phyloP scores from a whole-genome alignment of 2,329 filamentous ascomycete species.

The Colletotrichum destructivum region DNA sequence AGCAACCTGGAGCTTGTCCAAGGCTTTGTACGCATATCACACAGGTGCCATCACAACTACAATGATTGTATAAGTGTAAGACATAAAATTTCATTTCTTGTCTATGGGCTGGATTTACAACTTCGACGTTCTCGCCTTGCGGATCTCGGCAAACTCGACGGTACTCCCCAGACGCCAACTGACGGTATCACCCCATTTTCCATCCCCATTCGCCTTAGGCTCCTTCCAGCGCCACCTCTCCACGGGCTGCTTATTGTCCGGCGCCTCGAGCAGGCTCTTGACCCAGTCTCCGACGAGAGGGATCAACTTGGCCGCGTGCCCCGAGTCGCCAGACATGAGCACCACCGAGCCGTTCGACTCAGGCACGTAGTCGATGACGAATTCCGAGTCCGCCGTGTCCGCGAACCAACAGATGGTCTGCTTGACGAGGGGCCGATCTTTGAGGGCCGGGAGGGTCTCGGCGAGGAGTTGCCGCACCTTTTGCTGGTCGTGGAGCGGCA shows the following conservation, averaged over 20 bases:
- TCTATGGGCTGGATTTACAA: conserved; percentile 2
- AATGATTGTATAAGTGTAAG: too few species aligned
- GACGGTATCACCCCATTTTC: conserved; percentile 50
- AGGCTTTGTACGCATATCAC: too few species aligned
- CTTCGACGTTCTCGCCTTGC: conserved; percentile 21
- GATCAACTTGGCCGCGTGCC: conserved; percentile 76
- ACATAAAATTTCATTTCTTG: not conserved
- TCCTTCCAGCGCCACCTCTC: conserved; percentile 68
- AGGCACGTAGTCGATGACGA: conserved; percentile 72
- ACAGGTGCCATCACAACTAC: not conserved
- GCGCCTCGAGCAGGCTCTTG: conserved; percentile 59
- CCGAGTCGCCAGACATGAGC: conserved; percentile 71
- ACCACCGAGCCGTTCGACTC: conserved; percentile 61
- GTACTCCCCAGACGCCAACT: conserved; percentile 57
- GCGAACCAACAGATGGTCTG: conserved; percentile 75
- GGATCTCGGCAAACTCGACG: conserved; percentile 45
- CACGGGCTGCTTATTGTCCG: conserved; percentile 56
- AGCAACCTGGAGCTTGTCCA: too few species aligned
- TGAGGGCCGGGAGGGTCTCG: conserved; percentile 67
- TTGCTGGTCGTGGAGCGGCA: conserved; percentile 68
- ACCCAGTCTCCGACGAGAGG: conserved; percentile 72
- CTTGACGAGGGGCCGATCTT: conserved; percentile 69
- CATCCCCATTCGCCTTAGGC: conserved; percentile 33
- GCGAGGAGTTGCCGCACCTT: conserved; percentile 65
- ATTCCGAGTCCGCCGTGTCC: conserved; percentile 73